Base-by-base conservation (phyloP, 2,329 filamentous ascomycete genomes). In the Dissoconium aciculare region DNA sequence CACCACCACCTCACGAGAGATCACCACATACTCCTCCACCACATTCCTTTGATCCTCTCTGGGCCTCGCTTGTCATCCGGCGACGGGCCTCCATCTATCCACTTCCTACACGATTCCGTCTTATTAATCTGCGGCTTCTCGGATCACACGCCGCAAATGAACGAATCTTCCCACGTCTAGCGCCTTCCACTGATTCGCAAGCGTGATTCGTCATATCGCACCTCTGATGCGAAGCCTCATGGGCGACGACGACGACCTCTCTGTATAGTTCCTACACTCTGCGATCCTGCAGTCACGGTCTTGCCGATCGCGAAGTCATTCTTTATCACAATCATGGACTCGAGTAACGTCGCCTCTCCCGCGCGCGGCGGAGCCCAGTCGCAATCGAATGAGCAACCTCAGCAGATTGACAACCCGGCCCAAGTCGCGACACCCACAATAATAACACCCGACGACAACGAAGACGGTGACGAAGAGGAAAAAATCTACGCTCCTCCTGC, bases 401-500 rank as follows among this genome's bases (percentile, higher is more conserved):
- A 23, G 8, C 19, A 8, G n/a, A 23, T n/a, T n/a, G n/a, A 23
- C 19, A n/a, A 23, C 19, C 8, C 19, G 8, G 19, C 19, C n/a
- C 19, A 23, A 8, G 19, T 8, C 19, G 19, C 8, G 19, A 23
- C 19, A n/a, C 19, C 19, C 19, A n/a, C 19, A 8, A n/a, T n/a
- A 8, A 23, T 23, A n/a, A n/a, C 19, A 23, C n/a, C 19, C 19
- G 19, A 23, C 30, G 37, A 37, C 19, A 17, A 37, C 30, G 37
- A 40, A 25, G 30, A 37, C 11, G 32, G 38, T 28, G 33, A 38
- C 25, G 32, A 37, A 19, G 28, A 36, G 5, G 32, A 29, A 15
- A 27, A 38, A n/a, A 51, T 62, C 40, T 67, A 70, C 49, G 70
- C 73, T 31, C 79, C 78, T 27, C 80, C 80, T 31, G 74, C 79